Evolutionary conservation across 176 grass and related monocot species (phyloP).

Genomic region (Eleusine coracana): DNA sequence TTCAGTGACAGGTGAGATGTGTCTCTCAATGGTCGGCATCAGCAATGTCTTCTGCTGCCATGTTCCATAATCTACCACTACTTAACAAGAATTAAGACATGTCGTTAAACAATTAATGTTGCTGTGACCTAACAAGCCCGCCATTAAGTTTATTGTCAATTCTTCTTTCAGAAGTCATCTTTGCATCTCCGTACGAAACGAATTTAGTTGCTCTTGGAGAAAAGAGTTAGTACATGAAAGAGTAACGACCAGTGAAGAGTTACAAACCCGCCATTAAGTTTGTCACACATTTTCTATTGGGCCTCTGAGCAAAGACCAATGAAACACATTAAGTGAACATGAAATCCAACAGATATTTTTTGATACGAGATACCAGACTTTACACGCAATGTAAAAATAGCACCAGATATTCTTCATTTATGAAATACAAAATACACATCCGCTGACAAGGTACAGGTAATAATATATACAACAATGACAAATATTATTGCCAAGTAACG

Average conservation of each 20-base stretch:
- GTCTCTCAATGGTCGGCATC: constrained; percentile 16
- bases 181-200: constrained; percentile 17
- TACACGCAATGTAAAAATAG: neutral
- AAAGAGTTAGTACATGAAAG: no score
- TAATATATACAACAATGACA: constrained; percentile 32
- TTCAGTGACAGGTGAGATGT: constrained; percentile 29
- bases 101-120: constrained; percentile 42
- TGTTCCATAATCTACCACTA: constrained; percentile 16
- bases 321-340: neutral
- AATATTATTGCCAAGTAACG: constrained; percentile 23
- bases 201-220: no score
- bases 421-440: constrained; percentile 23
- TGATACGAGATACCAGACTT: neutral
- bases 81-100: constrained; percentile 27
- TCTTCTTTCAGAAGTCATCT: constrained; percentile 40
- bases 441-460: constrained; percentile 6
- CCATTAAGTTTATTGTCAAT: constrained; percentile 25
- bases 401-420: constrained; percentile 26
- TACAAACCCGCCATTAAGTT: no score
- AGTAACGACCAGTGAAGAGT: no score
- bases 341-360: neutral
- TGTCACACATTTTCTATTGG: neutral
- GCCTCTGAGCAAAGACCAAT: neutral
- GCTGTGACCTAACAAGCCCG: constrained; percentile 4
- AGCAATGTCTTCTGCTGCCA: neutral